Base-by-base conservation (phyloP, 2,329 filamentous ascomycete genomes). In the Colletotrichum eremochloae region DNA sequence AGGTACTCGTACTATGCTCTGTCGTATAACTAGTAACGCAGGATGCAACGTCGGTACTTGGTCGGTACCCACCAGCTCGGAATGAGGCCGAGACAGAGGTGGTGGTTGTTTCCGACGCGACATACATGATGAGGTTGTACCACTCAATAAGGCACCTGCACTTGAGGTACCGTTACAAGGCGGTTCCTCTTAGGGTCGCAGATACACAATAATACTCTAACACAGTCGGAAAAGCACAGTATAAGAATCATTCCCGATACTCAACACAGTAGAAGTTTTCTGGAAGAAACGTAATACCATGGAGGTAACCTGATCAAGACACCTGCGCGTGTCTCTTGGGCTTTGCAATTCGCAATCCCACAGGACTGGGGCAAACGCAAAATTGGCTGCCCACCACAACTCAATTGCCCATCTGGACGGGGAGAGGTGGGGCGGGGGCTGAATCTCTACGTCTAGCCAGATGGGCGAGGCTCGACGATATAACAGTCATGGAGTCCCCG, bases 11-110 rank as follows among this genome's bases (percentile, higher is more conserved):
- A 58, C 24, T 42, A 24, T 42, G 5, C n/a, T 38, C 24, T 55
- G 52, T 58, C 36, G 52, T 46, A 46, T 63, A 53, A 46, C 38
- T 65, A 40, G 60, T 42, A 24, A 48, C 33, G 31, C 46, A 60
- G 40, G 38, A 72, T 64, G 66, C 69, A 69, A 61, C 66, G 60
- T 64, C 60, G 69, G 69, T 69, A 72, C 53, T 69, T 72, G 69
- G n/a, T 68, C 33, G 50, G 42, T 68, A 61, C 42, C 69, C 66
- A 69, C 69, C 24, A n/a, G 29, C 38, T 72, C 69, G 66, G 60
- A 69, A 72, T 72, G 60, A 72, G 61, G 66, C 69, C 69, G 69
- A 72, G 61, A 63, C 55, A 62, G 58, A 62, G 12, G 44, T 50
- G 65, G 29, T 48, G 46, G 24, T n/a, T 40, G 33, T 31, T 63